Percentiles rank a stretch among this genome's conserved stretches.
phyloP scores from a whole-genome alignment of 2,329 filamentous ascomycete species.

The Anthostomella pinea region DNA sequence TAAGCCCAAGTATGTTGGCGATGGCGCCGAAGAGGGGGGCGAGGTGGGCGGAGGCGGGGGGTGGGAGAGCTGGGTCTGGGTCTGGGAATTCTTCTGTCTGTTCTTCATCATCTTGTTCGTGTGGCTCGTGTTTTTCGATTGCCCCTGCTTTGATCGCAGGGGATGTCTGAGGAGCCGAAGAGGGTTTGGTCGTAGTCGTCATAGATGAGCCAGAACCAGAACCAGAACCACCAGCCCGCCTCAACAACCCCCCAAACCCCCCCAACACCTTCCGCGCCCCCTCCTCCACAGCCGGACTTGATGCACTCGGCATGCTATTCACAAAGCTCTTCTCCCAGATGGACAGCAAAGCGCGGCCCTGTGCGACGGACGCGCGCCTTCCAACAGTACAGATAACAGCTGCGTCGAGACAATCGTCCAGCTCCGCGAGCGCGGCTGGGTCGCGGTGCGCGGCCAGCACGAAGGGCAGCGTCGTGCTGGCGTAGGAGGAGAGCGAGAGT shows the following conservation, averaged over 20 bases:
- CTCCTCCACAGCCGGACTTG: too few relatives aligned
- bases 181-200: too few relatives aligned
- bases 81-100: constrained; percentile 3
- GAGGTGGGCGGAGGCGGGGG: constrained; percentile 60
- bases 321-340: constrained; percentile 74
- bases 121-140: too few relatives aligned
- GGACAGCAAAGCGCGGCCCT: constrained; percentile 70
- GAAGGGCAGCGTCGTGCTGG: constrained; percentile 71
- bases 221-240: too few relatives aligned
- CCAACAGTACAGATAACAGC: constrained; percentile 76
- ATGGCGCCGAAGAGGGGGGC: constrained; percentile 70
- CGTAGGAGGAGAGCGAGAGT: constrained; percentile 68
- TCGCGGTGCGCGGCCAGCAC: constrained; percentile 64
- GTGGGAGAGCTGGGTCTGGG: constrained; percentile 35
- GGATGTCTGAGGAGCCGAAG: too few relatives aligned
- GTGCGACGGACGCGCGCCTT: constrained; percentile 69
- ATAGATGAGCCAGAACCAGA: too few relatives aligned
- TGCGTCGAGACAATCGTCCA: constrained; percentile 77
- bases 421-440: constrained; percentile 46
- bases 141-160: too few relatives aligned
- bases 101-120: constrained; percentile 2
- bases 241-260: constrained; percentile 19
- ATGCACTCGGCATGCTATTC: constrained; percentile 21
- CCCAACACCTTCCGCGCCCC: constrained; percentile 7
- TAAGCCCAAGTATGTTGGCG: constrained; percentile 58